Evolutionary conservation across 2,329 filamentous ascomycete species (phyloP), one percentile per base, ranked within the genome.

Genomic region (Penicillium sp.): DNA sequence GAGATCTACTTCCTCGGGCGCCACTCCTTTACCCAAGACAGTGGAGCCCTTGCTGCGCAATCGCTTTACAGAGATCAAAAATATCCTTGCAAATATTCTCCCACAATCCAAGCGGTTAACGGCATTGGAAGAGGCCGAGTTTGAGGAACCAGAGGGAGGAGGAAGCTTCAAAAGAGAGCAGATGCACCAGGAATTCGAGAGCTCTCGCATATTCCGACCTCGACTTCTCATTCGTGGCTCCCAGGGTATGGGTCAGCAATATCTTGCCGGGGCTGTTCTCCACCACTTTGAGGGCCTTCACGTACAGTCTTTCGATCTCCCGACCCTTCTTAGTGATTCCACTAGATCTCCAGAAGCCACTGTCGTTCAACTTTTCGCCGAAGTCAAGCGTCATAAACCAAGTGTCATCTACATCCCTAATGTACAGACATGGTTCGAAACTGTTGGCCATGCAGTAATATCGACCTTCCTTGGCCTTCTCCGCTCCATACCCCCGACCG

Each of bases 331-430:
- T 58, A 90, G 88, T 57, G 94, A 99, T 68, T 84, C 85, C 3
- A 86, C 89, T 60, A 84, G 90, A 64, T 85, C 90, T 1, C 83
- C 89, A 16, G 94, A 97, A 75, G 89, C 94, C 63, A 90, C 92
- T 9, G 85, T 99, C 61, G 91, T 96, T 12, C 87, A 92, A 62
- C 80, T 96, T 7, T 97, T 99, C 68, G 86, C 90, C 0, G 94
- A 97, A 75, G 90, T 96, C 38, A 90, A 93, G 71, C 86, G 92
- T 38, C 91, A 97, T 70, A 97, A 96, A 71, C 94, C 94, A 0
- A 95, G 91, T 69, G 90, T 97, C 38, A 94, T 99, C 52, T 97
- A 92, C 72, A 89, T 99, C 45, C 93, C 94, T 2, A 88, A 91
- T 63, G 84, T 97, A 49, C 89, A 96, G 63, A 83, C 87, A 7